These are phyloP conservation scores for Wickerhamiella galacta DNA, from an alignment of 805 yeast species.

Conservation along the genomic window DNA sequence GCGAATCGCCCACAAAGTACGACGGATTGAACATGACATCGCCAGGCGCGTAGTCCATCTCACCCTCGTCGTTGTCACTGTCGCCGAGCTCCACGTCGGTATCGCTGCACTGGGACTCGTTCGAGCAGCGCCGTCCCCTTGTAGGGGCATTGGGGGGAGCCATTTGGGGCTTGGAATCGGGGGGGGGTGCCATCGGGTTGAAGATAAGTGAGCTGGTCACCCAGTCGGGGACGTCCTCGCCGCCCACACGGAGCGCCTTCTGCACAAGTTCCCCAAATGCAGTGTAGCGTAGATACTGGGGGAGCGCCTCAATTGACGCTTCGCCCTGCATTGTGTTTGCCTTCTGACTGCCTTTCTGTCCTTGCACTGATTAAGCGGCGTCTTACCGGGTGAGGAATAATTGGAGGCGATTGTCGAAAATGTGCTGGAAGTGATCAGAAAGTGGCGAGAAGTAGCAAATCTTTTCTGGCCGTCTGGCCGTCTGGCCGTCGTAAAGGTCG, in stretches of 20 bases:
- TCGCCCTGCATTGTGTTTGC: no score
- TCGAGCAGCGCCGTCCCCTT: not conserved
- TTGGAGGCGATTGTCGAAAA: no score
- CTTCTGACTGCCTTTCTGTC: no score
- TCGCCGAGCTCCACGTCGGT: not conserved
- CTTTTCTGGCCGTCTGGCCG: no score
- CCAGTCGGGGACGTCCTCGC: constrained; percentile 1
- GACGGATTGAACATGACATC: not conserved
- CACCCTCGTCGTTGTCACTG: not conserved
- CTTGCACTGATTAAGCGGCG: no score
- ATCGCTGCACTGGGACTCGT: not conserved
- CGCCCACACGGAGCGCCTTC: not conserved
- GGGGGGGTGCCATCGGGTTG: not conserved
- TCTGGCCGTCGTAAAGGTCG: no score
- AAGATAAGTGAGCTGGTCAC: constrained; percentile 2
- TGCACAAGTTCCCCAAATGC: constrained; percentile 2
- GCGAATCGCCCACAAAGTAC: not conserved
- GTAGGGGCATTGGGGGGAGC: not conserved
- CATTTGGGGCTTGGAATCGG: not conserved
- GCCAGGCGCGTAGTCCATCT: not conserved
- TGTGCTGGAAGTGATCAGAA: no score
- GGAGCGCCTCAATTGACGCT: not conserved
- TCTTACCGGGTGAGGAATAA: no score
- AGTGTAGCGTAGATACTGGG: constrained; percentile 5
- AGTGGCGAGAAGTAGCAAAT: no score